These are phyloP conservation scores for Penicillium sp. DNA, from an alignment of 2,329 filamentous ascomycete species.

Conservation along the genomic window DNA sequence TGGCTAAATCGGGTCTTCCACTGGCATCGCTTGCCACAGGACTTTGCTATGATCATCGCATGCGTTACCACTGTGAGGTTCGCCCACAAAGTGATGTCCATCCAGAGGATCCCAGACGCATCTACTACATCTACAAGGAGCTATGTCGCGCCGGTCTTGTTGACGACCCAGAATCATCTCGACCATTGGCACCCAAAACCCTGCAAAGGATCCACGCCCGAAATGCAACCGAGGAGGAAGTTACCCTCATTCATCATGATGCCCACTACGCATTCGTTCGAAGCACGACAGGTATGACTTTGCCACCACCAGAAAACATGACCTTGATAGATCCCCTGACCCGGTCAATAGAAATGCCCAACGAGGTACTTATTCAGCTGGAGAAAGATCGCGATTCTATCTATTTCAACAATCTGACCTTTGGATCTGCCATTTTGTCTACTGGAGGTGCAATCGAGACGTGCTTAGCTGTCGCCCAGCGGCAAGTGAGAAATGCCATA, in stretches of 20 bases:
- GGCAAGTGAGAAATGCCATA: conserved; percentile 87
- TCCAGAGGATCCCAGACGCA: conserved; percentile 88
- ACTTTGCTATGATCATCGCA: conserved; percentile 86
- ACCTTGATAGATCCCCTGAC: conserved; percentile 13
- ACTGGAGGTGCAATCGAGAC: conserved; percentile 94
- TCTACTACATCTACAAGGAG: conserved; percentile 88
- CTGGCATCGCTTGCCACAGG: conserved; percentile 63
- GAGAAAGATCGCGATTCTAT: conserved; percentile 71
- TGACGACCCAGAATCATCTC: conserved; percentile 55
- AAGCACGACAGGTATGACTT: conserved; percentile 45
- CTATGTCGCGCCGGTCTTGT: conserved; percentile 80
- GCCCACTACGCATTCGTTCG: conserved; percentile 78
- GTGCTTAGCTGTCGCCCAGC: conserved; percentile 81
- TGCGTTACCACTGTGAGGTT: conserved; percentile 92
- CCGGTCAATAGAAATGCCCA: conserved; percentile 42
- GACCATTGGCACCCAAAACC: conserved; percentile 51
- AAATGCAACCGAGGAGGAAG: conserved; percentile 73
- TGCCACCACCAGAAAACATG: neutral
- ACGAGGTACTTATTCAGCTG: conserved; percentile 65
- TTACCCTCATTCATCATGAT: conserved; percentile 73
- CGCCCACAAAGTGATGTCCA: conserved; percentile 70
- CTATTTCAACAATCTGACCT: conserved; percentile 80
- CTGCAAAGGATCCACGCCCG: conserved; percentile 72
- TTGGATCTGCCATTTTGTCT: conserved; percentile 75
- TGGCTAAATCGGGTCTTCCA: conserved; percentile 43